Percentiles rank a stretch among this genome's conserved stretches.
phyloP scores from a whole-genome alignment of 257 asterid species.

The Solanum etuberosum region DNA sequence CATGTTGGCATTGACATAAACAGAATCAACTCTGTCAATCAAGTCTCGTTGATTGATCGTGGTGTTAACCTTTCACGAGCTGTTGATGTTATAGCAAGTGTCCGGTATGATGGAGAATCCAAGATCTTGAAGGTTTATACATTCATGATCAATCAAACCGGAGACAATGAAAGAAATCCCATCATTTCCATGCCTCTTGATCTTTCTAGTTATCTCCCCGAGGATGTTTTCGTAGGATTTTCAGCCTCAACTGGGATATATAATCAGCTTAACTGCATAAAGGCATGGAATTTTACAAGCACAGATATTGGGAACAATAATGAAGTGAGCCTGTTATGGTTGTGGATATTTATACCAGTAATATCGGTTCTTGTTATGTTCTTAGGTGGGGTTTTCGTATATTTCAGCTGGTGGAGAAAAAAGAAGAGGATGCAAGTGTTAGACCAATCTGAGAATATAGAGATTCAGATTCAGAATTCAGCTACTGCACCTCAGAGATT shows the following conservation, averaged over 20 bases:
- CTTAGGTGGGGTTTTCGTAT: background rate
- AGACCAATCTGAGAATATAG: background rate
- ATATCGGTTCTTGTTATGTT: background rate
- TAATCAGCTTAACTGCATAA: conserved; percentile 1
- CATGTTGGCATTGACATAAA: conserved; percentile 13
- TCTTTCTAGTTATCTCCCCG: background rate
- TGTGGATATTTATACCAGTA: conserved; percentile 7
- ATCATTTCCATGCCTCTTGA: background rate
- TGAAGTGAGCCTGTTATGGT: background rate
- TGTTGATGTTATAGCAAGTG: background rate
- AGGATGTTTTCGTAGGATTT: conserved; percentile 4
- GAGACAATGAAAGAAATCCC: background rate
- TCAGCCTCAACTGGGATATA: conserved; percentile 10
- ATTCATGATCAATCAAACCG: background rate
- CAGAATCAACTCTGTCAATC: background rate
- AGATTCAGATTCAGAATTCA: background rate
- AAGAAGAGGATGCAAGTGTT: background rate
- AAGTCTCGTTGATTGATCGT: background rate
- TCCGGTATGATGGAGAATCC: conserved; percentile 1
- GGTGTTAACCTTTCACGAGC: conserved; percentile 3
- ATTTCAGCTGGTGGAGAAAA: background rate
- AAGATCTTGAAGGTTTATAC: background rate
- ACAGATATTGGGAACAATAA: background rate
- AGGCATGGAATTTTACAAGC: conserved; percentile 6
- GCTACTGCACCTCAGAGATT: conserved; percentile 7